Evolutionary conservation across 164 flowering plant genomes (phyloP), one percentile per base, ranked within the genome.

Genomic region (Vitis cinerea): DNA sequence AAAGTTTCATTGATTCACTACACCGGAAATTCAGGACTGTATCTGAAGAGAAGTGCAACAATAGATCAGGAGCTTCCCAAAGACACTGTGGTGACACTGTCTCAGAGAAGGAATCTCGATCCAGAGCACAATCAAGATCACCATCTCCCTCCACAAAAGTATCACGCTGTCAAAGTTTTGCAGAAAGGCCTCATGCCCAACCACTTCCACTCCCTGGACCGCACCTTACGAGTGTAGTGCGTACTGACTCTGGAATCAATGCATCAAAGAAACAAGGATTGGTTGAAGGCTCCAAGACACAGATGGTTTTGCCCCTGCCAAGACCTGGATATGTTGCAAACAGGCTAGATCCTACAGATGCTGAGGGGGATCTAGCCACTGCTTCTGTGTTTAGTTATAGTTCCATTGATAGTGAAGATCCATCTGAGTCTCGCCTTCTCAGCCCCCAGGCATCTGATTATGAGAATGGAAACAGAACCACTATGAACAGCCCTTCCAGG

Each of bases 161-260:
- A 10, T 83, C 90, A 14, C 80, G 97, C 29, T 91, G 98, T 80
- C 97, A 93, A 78, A 95, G 99, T 79, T 95, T 95, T 85, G 86
- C 81, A 11, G 98, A 89, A 72, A 83, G 93, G 76, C 77, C 91
- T 30, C 81, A 51, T 79, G 88, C 95, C 14, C 97, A 90, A 71
- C 97, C 97, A 52, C 97, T 90, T 68, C 98, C 98, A 29, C 89
- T 91, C 69, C 99, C 99, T 52, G 81, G 68, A 59, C 65, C 66
- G 58, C 82, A 71, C 55, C 83, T 84, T 59, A 78, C 86, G 16
- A 62, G 62, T 50, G 67, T 90, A 10, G 83, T 75, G 13, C 86
- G 87, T 44, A 81, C 85, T 6, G 85, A 87, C 75, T 89, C 99
- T 71, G 92, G 82, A 52, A 81, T 82, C 48, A 80, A 82, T 81